Percentiles rank a stretch among this genome's conserved stretches.
Conservation (phyloP, 2,329 filamentous ascomycete species). For the Trichophyton verrucosum region DNA sequence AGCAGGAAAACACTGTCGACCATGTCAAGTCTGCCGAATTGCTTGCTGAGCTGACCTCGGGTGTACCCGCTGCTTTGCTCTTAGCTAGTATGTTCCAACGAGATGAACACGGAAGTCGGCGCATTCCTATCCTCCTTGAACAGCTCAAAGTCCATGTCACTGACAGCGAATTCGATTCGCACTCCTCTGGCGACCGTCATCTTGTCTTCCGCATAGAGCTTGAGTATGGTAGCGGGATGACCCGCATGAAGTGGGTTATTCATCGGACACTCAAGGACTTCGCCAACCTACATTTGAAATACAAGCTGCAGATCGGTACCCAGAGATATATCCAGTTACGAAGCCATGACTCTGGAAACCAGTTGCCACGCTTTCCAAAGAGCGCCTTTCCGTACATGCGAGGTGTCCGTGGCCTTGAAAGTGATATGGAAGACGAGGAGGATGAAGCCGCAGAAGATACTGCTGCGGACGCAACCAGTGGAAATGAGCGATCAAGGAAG, state of each 20-base stretch:
- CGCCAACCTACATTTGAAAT: constrained; percentile 81
- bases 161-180: constrained; percentile 58
- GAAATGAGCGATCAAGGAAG: constrained; percentile 48
- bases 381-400: constrained; percentile 83
- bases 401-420: constrained; percentile 64
- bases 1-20: constrained; percentile 69
- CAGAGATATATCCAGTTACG: constrained; percentile 66
- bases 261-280: constrained; percentile 80
- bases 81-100: constrained; percentile 95
- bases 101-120: constrained; percentile 88
- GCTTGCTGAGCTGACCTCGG: constrained; percentile 87
- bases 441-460: constrained; percentile 37
- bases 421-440: constrained; percentile 62
- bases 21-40: constrained; percentile 91
- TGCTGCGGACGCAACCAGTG: constrained; percentile 54
- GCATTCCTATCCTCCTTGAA: constrained; percentile 87
- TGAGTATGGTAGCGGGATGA: constrained; percentile 90
- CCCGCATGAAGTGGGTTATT: constrained; percentile 93
- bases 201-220: constrained; percentile 82
- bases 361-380: constrained; percentile 79
- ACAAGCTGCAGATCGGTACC: constrained; percentile 74
- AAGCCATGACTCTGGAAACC: constrained; percentile 56
- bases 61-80: constrained; percentile 84
- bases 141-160: constrained; percentile 82
- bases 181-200: constrained; percentile 50